These are phyloP conservation scores for Pontederia paniculata DNA, from an alignment of 176 grass and related monocot genomes.

Conservation along the genomic window DNA sequence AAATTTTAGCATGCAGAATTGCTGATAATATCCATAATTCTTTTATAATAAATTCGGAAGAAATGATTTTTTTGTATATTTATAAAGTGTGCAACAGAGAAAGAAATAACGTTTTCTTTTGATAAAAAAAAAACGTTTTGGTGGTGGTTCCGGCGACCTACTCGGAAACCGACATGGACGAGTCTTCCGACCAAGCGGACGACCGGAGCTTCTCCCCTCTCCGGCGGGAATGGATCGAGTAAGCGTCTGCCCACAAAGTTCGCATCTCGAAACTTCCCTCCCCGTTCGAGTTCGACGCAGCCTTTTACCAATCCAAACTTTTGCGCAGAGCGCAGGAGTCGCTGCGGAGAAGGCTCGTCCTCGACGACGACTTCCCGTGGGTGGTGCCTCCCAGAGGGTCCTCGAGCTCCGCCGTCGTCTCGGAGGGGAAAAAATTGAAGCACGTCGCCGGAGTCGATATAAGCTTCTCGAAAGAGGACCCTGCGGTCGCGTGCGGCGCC, in stretches of 20 bases:
- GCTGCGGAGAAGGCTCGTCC: conserved; percentile 48
- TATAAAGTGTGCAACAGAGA: too few relatives aligned
- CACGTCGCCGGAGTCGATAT: conserved; percentile 77
- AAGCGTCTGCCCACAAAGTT: background rate
- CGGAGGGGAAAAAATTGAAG: conserved; percentile 23
- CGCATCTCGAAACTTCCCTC: background rate
- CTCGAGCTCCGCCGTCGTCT: conserved; percentile 13
- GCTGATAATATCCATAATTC: too few relatives aligned
- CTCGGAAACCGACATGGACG: background rate
- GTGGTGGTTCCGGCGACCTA: too few relatives aligned
- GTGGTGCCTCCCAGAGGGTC: conserved; percentile 24
- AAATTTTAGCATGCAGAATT: too few relatives aligned
- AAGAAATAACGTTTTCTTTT: too few relatives aligned
- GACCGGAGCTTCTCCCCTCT: background rate
- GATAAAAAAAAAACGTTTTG: too few relatives aligned
- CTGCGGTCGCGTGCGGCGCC: conserved; percentile 48
- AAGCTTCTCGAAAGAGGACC: conserved; percentile 72
- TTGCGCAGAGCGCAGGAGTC: conserved; percentile 52
- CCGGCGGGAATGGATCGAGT: conserved; percentile 6
- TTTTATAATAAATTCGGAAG: too few relatives aligned
- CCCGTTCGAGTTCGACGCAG: background rate
- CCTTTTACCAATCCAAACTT: background rate
- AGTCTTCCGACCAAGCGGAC: conserved; percentile 4
- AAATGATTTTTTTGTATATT: too few relatives aligned
- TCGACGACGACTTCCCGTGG: conserved; percentile 61